Evolutionary conservation across 768 basidiomycete species (phyloP).

Genomic region (Phaeotremella skinneri): DNA sequence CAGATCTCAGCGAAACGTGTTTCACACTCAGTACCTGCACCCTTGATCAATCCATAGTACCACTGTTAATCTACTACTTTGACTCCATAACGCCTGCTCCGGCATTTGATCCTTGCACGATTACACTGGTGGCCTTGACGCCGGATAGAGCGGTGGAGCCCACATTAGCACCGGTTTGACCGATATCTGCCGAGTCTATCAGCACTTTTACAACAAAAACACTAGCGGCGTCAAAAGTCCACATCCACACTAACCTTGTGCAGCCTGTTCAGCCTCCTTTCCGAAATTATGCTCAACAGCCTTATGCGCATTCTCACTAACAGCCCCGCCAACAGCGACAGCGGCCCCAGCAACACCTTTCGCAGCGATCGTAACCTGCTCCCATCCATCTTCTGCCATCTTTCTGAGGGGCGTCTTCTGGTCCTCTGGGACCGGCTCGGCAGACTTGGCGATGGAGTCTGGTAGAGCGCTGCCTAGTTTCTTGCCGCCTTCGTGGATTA

Average conservation of each 20-base stretch:
- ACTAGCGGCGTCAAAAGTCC: neutral
- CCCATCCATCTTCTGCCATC: slow-evolving; percentile 36
- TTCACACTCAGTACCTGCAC: no score
- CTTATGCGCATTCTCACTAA: slow-evolving; percentile 41
- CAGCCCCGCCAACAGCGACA: slow-evolving; percentile 27
- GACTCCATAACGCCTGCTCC: slow-evolving; percentile 18
- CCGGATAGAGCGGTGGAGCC: slow-evolving; percentile 33
- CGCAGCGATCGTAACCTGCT: slow-evolving; percentile 37
- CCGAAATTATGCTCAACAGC: slow-evolving; percentile 46
- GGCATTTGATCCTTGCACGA: slow-evolving; percentile 41
- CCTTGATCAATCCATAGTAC: no score
- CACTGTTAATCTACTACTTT: neutral
- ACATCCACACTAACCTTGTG: slow-evolving; percentile 36
- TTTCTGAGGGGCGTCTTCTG: slow-evolving; percentile 34
- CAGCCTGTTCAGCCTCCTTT: slow-evolving; percentile 38
- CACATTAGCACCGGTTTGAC: slow-evolving; percentile 40
- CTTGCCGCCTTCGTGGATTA: slow-evolving; percentile 40
- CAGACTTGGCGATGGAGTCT: slow-evolving; percentile 20
- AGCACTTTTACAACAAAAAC: neutral
- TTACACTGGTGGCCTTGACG: slow-evolving; percentile 31
- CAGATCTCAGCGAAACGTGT: no score
- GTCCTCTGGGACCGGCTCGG: slow-evolving; percentile 27
- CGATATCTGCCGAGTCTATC: slow-evolving; percentile 27
- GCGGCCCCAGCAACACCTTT: slow-evolving; percentile 36
- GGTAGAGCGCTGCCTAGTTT: slow-evolving; percentile 34